Evolutionary conservation across 1,284 basidiomycete genomes (phyloP), one percentile per base, ranked within the genome.

Genomic region (Ustilago esculenta): DNA sequence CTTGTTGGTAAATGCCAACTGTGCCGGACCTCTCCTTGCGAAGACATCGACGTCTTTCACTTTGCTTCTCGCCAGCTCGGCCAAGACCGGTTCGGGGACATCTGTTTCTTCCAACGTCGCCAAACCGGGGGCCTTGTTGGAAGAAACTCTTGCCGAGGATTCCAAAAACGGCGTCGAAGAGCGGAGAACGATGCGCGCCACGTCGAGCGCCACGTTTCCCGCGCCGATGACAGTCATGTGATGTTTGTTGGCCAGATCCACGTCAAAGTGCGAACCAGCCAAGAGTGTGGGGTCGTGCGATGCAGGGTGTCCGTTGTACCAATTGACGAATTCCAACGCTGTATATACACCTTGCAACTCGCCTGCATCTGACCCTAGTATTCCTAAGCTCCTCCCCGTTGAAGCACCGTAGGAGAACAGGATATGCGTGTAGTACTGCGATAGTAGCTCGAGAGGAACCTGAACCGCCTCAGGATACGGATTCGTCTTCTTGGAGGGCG

Each of bases 181-280:
- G 42, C 84, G 84, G 45, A 99, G 87, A 1, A 99, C 86, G 81
- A 98, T 92, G 4, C 96, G 87, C 1, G 94, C 93, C 15, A 96
- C 86, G 74, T 99, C 96, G 20, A 99, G 85, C 4, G 94, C 91
- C 44, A 99, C 96, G 76, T 99, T 98, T 14, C 96, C 95, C 64
- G 95, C 92, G 0, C 96, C 95, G 41, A 98, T 90, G 42, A 98
- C 84, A 0, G 91, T 88, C 37, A 96, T 89, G 67, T 93, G 90
- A 15, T 59, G 63, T 18, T 68, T 60, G 36, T 56, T 47, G 29
- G 88, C 85, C 0, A 97, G 85, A 5, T 87, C 80, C 0, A 87
- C 84, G 8, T 83, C 80, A 27, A 55, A 40, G 9, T 37, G 40
- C 34, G 51, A 43, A 11, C 17, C 18, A 12, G 49, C 18, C 15